These are phyloP conservation scores for Suillus hirtellus DNA, from an alignment of 768 basidiomycete species.

Conservation along the genomic window DNA sequence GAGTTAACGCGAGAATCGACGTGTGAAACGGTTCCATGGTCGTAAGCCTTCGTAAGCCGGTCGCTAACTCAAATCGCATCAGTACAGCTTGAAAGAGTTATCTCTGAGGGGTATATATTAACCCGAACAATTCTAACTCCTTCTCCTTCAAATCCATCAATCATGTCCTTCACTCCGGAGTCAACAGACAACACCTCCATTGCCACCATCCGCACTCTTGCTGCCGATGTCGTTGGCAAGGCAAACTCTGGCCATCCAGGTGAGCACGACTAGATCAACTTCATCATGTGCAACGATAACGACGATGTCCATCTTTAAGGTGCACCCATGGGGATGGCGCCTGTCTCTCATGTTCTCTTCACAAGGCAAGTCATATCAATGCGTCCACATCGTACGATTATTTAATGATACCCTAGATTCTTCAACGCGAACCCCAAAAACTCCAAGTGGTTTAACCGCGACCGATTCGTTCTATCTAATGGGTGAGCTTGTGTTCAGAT, in stretches of 20 bases:
- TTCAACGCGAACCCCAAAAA: constrained; percentile 86
- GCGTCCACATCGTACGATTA: neutral
- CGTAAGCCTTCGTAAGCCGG: constrained; percentile 9
- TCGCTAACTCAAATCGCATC: neutral
- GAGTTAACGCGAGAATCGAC: constrained; percentile 7
- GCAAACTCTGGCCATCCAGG: constrained; percentile 96
- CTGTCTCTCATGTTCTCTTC: constrained; percentile 78
- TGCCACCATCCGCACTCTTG: constrained; percentile 74
- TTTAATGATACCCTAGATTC: constrained; percentile 49
- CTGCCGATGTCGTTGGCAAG: constrained; percentile 76
- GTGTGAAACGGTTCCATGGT: constrained; percentile 20
- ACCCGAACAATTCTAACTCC: constrained; percentile 14
- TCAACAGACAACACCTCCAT: constrained; percentile 57
- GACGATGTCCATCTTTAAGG: constrained; percentile 40
- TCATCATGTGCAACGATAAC: constrained; percentile 11
- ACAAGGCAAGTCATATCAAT: constrained; percentile 48
- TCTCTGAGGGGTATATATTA: constrained; percentile 6
- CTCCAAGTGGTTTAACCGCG: constrained; percentile 94
- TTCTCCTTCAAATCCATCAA: constrained; percentile 15
- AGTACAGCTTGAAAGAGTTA: constrained; percentile 1
- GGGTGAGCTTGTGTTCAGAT: constrained; percentile 55
- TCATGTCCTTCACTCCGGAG: constrained; percentile 43
- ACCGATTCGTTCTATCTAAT: constrained; percentile 96
- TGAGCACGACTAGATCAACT: constrained; percentile 28
- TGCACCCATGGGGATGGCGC: constrained; percentile 94